Conservation (phyloP, 139 green algal genomes). For the Edaphochlamys debaryana region DNA sequence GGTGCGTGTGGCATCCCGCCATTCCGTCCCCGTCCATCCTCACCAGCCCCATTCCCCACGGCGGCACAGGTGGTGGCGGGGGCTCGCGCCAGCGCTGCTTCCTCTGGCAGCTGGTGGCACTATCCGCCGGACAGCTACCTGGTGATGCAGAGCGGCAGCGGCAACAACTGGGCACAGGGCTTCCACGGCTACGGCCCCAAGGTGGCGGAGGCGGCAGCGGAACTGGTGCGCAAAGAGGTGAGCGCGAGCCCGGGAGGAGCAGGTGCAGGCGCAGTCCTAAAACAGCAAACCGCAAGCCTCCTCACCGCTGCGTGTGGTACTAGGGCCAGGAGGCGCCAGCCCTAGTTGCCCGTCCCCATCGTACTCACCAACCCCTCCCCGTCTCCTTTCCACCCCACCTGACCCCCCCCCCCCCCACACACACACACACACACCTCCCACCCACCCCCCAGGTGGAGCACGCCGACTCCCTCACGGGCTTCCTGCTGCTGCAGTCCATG, state of each 20-base stretch:
- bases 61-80: slow-evolving; percentile 65
- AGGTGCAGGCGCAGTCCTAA: background rate
- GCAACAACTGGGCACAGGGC: slow-evolving; percentile 91
- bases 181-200: slow-evolving; percentile 60
- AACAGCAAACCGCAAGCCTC: too few species aligned
- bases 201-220: slow-evolving; percentile 52
- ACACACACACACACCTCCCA: too few species aligned
- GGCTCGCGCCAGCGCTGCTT: slow-evolving; percentile 21
- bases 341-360: too few species aligned
- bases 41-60: too few species aligned
- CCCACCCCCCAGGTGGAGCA: slow-evolving; percentile 73
- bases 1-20: too few species aligned
- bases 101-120: slow-evolving; percentile 61
- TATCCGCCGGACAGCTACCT: slow-evolving; percentile 59
- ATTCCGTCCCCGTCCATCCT: too few species aligned
- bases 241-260: background rate
- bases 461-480: slow-evolving; percentile 77
- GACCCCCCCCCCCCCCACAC: too few species aligned
- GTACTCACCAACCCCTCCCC: too few species aligned
- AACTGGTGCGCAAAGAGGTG: slow-evolving; percentile 74
- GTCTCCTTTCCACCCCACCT: too few species aligned
- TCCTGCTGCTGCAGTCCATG: slow-evolving; percentile 85
- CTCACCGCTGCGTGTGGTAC: too few species aligned
- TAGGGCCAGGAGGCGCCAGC: too few species aligned
- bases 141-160: slow-evolving; percentile 72